phyloP scores from a whole-genome alignment of 495 filamentous ascomycete genomes.

The Xylaria cubensis region DNA sequence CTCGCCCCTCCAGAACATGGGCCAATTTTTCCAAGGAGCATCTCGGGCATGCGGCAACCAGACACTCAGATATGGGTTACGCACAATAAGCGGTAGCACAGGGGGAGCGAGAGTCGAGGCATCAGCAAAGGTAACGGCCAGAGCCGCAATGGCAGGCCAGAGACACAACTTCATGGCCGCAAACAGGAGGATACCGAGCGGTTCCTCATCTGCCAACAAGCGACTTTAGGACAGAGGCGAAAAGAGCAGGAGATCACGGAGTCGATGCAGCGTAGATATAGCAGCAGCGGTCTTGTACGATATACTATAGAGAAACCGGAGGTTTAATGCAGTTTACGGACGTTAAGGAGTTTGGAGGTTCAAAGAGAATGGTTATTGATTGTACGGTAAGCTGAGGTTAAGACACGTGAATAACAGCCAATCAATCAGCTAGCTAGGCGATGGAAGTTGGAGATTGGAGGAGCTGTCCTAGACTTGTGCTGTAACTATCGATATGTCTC shows the following conservation, averaged over 20 bases:
- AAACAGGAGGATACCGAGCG: constrained; percentile 20
- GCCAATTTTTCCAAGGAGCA: constrained; percentile 90
- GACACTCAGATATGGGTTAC: constrained; percentile 90
- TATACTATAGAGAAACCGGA: constrained; percentile 3
- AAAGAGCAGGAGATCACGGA: not conserved
- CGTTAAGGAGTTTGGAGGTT: not conserved
- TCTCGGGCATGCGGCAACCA: constrained; percentile 83
- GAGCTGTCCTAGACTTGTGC: not conserved
- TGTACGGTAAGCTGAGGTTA: constrained; percentile 13
- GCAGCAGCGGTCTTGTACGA: not conserved
- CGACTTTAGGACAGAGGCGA: not conserved
- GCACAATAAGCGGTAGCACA: constrained; percentile 84
- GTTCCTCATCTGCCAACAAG: constrained; percentile 32
- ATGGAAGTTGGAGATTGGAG: constrained; percentile 1
- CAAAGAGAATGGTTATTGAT: not conserved
- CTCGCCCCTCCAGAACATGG: constrained; percentile 91
- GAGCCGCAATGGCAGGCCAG: constrained; percentile 39
- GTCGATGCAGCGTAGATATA: not conserved
- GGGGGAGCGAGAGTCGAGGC: constrained; percentile 72
- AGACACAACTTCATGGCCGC: constrained; percentile 38
- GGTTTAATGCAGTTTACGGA: constrained; percentile 3
- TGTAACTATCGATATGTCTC: not conserved
- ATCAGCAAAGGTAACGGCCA: constrained; percentile 47
- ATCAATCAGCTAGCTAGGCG: not conserved
- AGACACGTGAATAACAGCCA: not conserved